Evolutionary conservation across 108 stramenopile species (phyloP).

Genomic region (Schizochytrium sp.): DNA sequence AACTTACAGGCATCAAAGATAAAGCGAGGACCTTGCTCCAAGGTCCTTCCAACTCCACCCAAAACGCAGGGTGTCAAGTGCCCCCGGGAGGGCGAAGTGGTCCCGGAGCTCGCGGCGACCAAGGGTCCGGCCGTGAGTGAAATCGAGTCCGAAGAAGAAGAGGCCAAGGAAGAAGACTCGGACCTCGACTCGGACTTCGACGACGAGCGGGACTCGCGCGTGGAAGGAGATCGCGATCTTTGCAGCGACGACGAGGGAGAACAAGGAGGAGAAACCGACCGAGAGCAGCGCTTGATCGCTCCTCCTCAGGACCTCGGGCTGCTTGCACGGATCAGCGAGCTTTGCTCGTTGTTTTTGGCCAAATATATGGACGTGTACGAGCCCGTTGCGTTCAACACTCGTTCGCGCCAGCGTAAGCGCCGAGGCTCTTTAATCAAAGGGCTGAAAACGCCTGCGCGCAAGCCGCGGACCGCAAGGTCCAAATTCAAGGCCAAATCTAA

Average conservation of each 20-base stretch:
- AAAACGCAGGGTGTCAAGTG: not conserved
- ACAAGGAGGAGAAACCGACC: not conserved
- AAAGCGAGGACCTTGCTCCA: not conserved
- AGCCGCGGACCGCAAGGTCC: not conserved
- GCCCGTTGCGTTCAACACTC: constrained; percentile 6
- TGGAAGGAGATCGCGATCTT: no score
- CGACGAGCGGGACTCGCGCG: no score
- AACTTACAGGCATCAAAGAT: not conserved
- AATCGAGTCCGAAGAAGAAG: not conserved
- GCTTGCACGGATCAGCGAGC: not conserved
- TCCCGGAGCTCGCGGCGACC: not conserved
- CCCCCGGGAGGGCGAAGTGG: not conserved
- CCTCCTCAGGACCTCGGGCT: not conserved
- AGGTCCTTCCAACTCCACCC: not conserved
- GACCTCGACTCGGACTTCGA: not conserved
- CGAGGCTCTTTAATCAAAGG: not conserved
- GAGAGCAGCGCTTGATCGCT: not conserved
- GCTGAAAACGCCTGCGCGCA: not conserved
- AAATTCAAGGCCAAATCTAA: not conserved
- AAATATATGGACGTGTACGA: constrained; percentile 18
- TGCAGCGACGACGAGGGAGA: not conserved
- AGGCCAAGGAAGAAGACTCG: not conserved
- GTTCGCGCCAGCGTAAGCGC: not conserved
- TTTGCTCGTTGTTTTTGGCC: constrained; percentile 1
- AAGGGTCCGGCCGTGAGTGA: not conserved